Base-by-base conservation (phyloP, 495 filamentous ascomycete genomes). In the Aspergillus incahuasiensis region DNA sequence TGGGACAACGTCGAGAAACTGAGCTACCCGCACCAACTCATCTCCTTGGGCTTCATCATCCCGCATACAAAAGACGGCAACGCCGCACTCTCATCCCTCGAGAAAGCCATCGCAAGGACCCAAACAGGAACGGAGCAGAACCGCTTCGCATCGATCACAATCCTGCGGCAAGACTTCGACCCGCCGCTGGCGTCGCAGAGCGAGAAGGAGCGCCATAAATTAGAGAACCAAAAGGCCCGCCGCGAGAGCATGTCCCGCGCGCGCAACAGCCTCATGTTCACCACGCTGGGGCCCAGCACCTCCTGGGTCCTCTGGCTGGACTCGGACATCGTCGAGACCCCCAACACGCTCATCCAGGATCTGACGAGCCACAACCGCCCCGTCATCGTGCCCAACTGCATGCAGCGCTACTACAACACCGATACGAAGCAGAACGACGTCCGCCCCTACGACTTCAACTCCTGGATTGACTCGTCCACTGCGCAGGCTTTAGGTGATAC, bases 281-380 rank as follows among this genome's bases (percentile, higher is more conserved):
- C 95, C n/a, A 97, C 92, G 0, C 77, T 98, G 12, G 95, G 94
- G 3, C 91, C 91, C n/a, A 79, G 82, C 16, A 97, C 91, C 0
- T 89, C 89, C 6, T 98, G 94, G 94, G 92, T 98, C 21, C 77
- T 98, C 48, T 98, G 94, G 94, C 75, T 98, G 22, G 94, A 98
- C 64, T 81, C 87, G 22, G 94, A 98, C 63, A 89, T 98, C 59
- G 61, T 97, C 58, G 94, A 98, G 72, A 91, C 90, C 1, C 94
- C 94, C 0, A 71, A 83, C 2, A 83, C 82, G 5, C 76, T 98
- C 12, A 96, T 98, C 62, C 90, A 98, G 69, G 94, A 98, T 68
- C 84, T 98, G 12, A 92, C 94, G 6, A 67, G 71, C 4, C 91
- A 96, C 67, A 80, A 97, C 74, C 87, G 88, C 63, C 83, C 92